Evolutionary conservation across 805 yeast genomes (phyloP).

Genomic region (Candida sphagnicola): DNA sequence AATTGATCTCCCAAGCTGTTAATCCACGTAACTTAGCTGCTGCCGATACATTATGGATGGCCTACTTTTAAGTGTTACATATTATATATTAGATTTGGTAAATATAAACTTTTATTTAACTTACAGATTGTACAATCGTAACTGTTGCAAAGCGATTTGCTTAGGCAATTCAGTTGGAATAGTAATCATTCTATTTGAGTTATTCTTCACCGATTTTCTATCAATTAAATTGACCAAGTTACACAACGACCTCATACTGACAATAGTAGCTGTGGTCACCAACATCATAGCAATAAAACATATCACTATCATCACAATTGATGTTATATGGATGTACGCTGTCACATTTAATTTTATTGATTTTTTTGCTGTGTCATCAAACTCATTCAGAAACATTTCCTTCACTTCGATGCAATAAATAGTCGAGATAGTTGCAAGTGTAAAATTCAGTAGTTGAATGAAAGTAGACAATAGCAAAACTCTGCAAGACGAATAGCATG

Average conservation of each 20-base stretch:
- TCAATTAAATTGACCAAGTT: slow-evolving; percentile 19
- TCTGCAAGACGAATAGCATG: not conserved
- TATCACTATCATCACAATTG: slow-evolving; percentile 14
- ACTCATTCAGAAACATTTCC: slow-evolving; percentile 24
- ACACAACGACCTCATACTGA: slow-evolving; percentile 13
- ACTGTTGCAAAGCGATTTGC: not conserved
- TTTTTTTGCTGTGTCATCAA: slow-evolving; percentile 10
- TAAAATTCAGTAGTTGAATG: not conserved
- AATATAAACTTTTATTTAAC: not conserved
- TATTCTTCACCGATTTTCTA: slow-evolving; percentile 8
- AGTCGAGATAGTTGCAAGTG: not conserved
- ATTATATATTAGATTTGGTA: not conserved
- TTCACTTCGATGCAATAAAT: slow-evolving; percentile 14
- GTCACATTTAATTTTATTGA: slow-evolving; percentile 24
- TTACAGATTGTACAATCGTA: not conserved
- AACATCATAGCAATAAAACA: slow-evolving; percentile 12
- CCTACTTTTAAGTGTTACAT: slow-evolving; percentile 56
- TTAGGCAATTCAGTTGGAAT: not conserved
- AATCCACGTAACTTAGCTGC: slow-evolving; percentile 91
- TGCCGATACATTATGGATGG: slow-evolving; percentile 93
- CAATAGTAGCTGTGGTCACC: slow-evolving; percentile 8
- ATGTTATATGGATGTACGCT: slow-evolving; percentile 20
- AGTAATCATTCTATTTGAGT: not conserved
- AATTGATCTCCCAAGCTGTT: slow-evolving; percentile 89
- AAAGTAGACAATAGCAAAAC: not conserved